Conservation (phyloP, 192 early-diverging fungal species). For the Linnemannia exigua region DNA sequence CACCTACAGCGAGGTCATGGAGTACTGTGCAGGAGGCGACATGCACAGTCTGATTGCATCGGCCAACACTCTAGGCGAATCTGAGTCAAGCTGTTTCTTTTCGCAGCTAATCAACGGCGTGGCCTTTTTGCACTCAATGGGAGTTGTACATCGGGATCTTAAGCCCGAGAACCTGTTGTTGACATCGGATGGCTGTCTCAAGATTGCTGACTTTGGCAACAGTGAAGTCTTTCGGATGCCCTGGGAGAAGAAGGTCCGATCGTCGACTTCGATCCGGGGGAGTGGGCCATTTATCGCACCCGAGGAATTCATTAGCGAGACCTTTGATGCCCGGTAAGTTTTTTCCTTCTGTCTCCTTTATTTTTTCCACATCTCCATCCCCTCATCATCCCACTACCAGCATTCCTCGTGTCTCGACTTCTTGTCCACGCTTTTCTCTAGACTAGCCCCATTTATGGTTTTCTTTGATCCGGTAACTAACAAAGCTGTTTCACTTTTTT, state of each 20-base stretch:
- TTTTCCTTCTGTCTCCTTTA: background rate
- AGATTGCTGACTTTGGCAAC: constrained; percentile 89
- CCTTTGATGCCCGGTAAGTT: constrained; percentile 80
- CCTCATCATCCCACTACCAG: background rate
- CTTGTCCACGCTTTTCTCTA: background rate
- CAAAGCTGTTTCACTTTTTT: constrained; percentile 59
- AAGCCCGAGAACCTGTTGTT: constrained; percentile 89
- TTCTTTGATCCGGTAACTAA: background rate
- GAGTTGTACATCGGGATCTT: constrained; percentile 83
- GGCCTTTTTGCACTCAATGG: constrained; percentile 80
- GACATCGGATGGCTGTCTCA: constrained; percentile 70
- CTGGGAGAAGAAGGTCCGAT: constrained; percentile 70
- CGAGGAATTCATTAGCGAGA: constrained; percentile 72
- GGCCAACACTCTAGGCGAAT: constrained; percentile 62
- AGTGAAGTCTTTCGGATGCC: constrained; percentile 81
- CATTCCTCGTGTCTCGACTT: background rate
- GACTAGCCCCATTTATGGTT: background rate
- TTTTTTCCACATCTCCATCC: background rate
- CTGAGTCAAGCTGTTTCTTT: constrained; percentile 74
- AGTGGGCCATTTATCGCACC: constrained; percentile 90
- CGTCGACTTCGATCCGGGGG: constrained; percentile 77
- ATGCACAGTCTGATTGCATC: constrained; percentile 77
- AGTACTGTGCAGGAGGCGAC: constrained; percentile 86
- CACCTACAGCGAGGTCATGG: constrained; percentile 79
- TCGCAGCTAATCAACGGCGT: constrained; percentile 82